A percentile compares a stretch with the other conserved stretches of the same genome.
phyloP scores from a whole-genome alignment of 768 basidiomycete species.

The Myochromella boudieri region DNA sequence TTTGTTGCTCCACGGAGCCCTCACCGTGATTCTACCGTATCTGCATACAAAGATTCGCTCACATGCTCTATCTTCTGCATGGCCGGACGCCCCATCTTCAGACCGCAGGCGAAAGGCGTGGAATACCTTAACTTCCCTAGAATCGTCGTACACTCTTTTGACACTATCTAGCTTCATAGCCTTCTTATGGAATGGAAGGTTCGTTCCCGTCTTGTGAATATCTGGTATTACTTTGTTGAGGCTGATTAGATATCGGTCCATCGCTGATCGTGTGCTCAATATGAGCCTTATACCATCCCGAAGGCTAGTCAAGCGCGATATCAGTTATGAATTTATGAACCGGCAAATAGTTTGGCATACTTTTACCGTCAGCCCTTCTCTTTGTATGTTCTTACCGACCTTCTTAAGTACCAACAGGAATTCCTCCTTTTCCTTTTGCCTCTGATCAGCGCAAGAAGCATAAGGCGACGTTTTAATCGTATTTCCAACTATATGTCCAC shows the following conservation, averaged over 20 bases:
- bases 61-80: slow-evolving; percentile 78
- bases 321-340: slow-evolving; percentile 99
- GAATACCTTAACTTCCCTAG: slow-evolving; percentile 63
- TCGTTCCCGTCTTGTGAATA: not conserved
- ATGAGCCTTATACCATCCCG: slow-evolving; percentile 76
- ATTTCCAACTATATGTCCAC: slow-evolving; percentile 30
- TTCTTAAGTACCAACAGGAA: slow-evolving; percentile 55
- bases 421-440: slow-evolving; percentile 93
- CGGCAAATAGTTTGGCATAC: slow-evolving; percentile 99
- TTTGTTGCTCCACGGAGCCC: slow-evolving; percentile 63
- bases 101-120: slow-evolving; percentile 75
- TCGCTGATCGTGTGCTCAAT: slow-evolving; percentile 74
- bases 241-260: slow-evolving; percentile 84
- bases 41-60: slow-evolving; percentile 70
- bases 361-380: slow-evolving; percentile 72
- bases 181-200: slow-evolving; percentile 90
- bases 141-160: slow-evolving; percentile 63
- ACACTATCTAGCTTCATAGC: slow-evolving; percentile 74
- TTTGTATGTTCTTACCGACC: slow-evolving; percentile 6
- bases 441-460: slow-evolving; percentile 65
- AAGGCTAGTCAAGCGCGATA: slow-evolving; percentile 69
- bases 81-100: slow-evolving; percentile 88
- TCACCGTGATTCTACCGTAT: slow-evolving; percentile 81
- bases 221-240: not conserved
- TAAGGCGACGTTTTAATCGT: slow-evolving; percentile 57